phyloP scores from a whole-genome alignment of 371 early-diverging fungal species.

The Furculomyces boomerangus region DNA sequence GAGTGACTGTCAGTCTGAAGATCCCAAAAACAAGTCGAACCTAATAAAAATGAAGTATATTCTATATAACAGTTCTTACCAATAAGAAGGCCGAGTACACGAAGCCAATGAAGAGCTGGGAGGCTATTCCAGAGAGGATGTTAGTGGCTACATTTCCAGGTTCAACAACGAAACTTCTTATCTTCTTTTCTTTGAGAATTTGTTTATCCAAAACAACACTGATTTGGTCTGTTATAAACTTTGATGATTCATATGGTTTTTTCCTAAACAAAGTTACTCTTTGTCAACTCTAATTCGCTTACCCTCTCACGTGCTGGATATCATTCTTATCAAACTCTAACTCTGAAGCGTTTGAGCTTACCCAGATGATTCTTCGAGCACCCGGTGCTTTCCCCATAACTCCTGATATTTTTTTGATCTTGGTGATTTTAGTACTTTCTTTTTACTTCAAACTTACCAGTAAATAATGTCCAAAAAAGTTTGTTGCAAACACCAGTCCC shows the following conservation, averaged over 20 bases:
- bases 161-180: constrained; percentile 35
- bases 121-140: constrained; percentile 27
- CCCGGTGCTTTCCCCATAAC: constrained; percentile 24
- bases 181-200: constrained; percentile 4
- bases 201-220: constrained; percentile 27
- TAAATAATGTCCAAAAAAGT: constrained; percentile 77
- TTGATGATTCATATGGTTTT: constrained; percentile 60
- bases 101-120: constrained; percentile 23
- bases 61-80: neutral
- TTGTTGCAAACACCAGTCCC: constrained; percentile 60
- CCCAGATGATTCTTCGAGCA: constrained; percentile 63
- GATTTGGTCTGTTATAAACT: constrained; percentile 48
- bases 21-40: constrained; percentile 28
- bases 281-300: neutral
- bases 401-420: constrained; percentile 38
- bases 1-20: constrained; percentile 34
- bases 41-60: neutral
- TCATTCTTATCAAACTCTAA: constrained; percentile 34
- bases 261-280: constrained; percentile 3
- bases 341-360: constrained; percentile 48
- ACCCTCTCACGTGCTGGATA: constrained; percentile 49
- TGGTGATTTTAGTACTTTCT: neutral
- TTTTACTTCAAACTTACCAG: constrained; percentile 14
- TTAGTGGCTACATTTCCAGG: constrained; percentile 54
- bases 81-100: constrained; percentile 22